Evolutionary conservation across 805 yeast genomes (phyloP).

Genomic region (Nakazawaea populi): DNA sequence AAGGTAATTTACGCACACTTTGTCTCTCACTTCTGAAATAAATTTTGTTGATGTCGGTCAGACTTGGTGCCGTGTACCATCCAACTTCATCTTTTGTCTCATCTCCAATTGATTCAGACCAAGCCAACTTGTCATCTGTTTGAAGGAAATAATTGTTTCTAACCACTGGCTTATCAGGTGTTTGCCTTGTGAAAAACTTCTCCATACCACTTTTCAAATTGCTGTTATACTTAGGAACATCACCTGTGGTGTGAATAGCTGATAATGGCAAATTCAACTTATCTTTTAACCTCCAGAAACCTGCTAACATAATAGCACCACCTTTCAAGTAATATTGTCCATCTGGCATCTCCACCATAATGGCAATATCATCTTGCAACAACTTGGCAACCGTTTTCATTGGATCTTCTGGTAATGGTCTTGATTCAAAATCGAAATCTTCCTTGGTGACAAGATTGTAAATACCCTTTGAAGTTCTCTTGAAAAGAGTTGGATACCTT

Average conservation of each 20-base stretch:
- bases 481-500: constrained; percentile 53
- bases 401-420: constrained; percentile 44
- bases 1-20: constrained; percentile 54
- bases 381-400: constrained; percentile 50
- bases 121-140: constrained; percentile 54
- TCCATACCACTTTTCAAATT: constrained; percentile 61
- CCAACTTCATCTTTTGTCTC: constrained; percentile 48
- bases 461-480: constrained; percentile 38
- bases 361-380: constrained; percentile 62
- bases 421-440: constrained; percentile 28
- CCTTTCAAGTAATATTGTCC: constrained; percentile 54
- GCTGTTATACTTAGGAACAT: constrained; percentile 59
- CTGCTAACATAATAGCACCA: constrained; percentile 61
- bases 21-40: constrained; percentile 64
- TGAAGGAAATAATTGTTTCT: constrained; percentile 63
- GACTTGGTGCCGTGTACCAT: constrained; percentile 57
- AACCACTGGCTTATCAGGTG: constrained; percentile 58
- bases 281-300: constrained; percentile 64
- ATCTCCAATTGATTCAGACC: constrained; percentile 61
- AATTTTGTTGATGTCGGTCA: constrained; percentile 38
- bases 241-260: constrained; percentile 59
- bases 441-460: constrained; percentile 52
- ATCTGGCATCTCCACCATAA: constrained; percentile 54
- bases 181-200: constrained; percentile 51
- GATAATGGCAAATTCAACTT: constrained; percentile 50